phyloP scores from a whole-genome alignment of 2,329 filamentous ascomycete genomes.

The Ophiostoma quercus region DNA sequence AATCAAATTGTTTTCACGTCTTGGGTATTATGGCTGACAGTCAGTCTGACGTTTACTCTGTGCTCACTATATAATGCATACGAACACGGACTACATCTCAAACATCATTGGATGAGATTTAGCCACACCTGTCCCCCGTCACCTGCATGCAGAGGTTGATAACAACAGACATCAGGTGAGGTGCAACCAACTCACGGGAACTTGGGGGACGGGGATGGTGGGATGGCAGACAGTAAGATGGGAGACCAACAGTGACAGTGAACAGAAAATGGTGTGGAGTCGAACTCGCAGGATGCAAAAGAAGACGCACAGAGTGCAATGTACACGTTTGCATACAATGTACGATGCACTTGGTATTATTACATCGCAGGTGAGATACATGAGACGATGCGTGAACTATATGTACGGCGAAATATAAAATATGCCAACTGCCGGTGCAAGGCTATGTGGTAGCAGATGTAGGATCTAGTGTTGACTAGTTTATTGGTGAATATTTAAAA shows the following conservation, averaged over 20 bases:
- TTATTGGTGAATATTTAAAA: neutral
- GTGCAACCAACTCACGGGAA: neutral
- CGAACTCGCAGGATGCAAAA: neutral
- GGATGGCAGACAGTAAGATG: neutral
- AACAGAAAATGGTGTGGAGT: neutral
- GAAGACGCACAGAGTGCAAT: neutral
- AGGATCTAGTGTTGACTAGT: neutral
- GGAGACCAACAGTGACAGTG: neutral
- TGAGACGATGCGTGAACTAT: conserved; percentile 2
- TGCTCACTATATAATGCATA: neutral
- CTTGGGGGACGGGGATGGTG: neutral
- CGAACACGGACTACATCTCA: neutral
- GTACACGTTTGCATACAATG: neutral
- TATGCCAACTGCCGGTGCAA: conserved; percentile 13
- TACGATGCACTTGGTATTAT: neutral
- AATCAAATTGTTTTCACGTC: neutral
- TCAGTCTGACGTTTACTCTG: neutral
- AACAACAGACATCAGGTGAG: neutral
- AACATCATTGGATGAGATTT: neutral
- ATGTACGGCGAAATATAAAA: conserved; percentile 3
- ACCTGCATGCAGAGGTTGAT: neutral
- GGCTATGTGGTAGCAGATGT: conserved; percentile 10
- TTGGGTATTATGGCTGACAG: neutral
- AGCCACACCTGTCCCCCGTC: neutral
- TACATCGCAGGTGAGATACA: neutral